Evolutionary conservation across 2,329 filamentous ascomycete genomes (phyloP).

Genomic region (Passalora sequoiae): DNA sequence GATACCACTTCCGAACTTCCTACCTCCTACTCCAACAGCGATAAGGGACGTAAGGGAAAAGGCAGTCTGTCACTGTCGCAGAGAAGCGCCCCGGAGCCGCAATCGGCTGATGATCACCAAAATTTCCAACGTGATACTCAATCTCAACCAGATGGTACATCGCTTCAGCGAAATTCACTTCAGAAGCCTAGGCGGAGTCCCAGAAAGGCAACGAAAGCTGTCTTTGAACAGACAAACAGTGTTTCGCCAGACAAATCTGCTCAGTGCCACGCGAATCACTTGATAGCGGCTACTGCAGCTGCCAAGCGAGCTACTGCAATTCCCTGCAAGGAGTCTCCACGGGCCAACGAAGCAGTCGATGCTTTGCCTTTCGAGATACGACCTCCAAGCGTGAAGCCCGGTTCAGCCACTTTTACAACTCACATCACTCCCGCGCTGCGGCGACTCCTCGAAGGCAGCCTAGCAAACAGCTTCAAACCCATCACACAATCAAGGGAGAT

Average conservation of each 20-base stretch:
- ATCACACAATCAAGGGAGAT: slow-evolving; percentile 44
- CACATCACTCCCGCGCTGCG: slow-evolving; percentile 30
- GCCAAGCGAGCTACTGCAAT: neutral
- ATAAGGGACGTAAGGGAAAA: slow-evolving; percentile 22
- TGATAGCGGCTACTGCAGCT: neutral
- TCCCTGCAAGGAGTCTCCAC: too few relatives aligned
- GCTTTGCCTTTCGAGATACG: slow-evolving; percentile 14
- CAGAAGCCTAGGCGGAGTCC: neutral
- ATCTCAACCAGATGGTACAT: neutral
- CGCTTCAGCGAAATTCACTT: neutral
- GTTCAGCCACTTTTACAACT: slow-evolving; percentile 23
- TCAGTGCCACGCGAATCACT: too few relatives aligned
- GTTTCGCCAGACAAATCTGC: neutral
- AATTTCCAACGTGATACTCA: neutral
- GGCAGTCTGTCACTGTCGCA: slow-evolving; percentile 13
- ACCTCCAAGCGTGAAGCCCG: slow-evolving; percentile 22
- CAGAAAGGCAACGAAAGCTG: neutral
- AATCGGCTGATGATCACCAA: neutral
- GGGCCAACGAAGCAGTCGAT: too few relatives aligned
- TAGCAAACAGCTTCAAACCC: slow-evolving; percentile 33
- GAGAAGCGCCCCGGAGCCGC: slow-evolving; percentile 24
- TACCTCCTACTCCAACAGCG: slow-evolving; percentile 33
- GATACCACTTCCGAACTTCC: slow-evolving; percentile 32
- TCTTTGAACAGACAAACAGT: neutral
- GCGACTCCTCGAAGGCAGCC: slow-evolving; percentile 29